A percentile compares a stretch with the other conserved stretches of the same genome.
phyloP scores from a whole-genome alignment of 371 early-diverging fungal species.

The Saksenaea vasiformis region DNA sequence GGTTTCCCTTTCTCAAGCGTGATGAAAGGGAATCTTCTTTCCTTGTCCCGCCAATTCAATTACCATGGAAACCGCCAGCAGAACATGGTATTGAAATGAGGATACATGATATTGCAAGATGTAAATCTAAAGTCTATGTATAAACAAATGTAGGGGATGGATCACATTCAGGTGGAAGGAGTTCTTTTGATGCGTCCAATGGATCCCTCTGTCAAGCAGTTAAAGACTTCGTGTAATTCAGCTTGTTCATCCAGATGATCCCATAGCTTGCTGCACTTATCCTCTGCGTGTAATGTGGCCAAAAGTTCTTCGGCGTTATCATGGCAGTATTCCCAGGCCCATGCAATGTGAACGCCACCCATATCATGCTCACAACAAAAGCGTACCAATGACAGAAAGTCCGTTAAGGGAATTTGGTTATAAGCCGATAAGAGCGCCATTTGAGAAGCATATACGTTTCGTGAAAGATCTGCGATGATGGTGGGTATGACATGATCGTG shows the following conservation, averaged over 20 bases:
- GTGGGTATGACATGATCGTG: slow-evolving; percentile 22
- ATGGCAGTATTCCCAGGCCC: slow-evolving; percentile 20
- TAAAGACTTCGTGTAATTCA: slow-evolving; percentile 18
- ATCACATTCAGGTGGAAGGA: not conserved
- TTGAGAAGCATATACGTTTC: slow-evolving; percentile 22
- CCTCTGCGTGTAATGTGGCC: not conserved
- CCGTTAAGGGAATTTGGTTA: not conserved
- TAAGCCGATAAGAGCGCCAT: slow-evolving; percentile 10
- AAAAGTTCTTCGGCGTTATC: not conserved
- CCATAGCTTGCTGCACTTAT: slow-evolving; percentile 3
- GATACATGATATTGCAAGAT: no score
- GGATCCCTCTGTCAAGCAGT: slow-evolving; percentile 1
- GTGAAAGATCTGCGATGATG: slow-evolving; percentile 8
- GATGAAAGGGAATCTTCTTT: no score
- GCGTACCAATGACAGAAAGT: slow-evolving; percentile 11
- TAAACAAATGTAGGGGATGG: not conserved
- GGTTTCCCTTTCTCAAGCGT: no score
- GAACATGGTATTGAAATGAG: no score
- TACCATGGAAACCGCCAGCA: no score
- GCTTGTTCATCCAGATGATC: slow-evolving; percentile 21
- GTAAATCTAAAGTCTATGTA: not conserved
- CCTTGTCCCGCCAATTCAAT: no score
- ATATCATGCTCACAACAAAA: slow-evolving; percentile 9
- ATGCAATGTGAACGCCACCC: slow-evolving; percentile 14
- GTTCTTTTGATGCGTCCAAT: slow-evolving; percentile 11